Evolutionary conservation across 169 alveolate genomes (phyloP), one percentile per base, ranked within the genome.

Genomic region (Neospora caninum): DNA sequence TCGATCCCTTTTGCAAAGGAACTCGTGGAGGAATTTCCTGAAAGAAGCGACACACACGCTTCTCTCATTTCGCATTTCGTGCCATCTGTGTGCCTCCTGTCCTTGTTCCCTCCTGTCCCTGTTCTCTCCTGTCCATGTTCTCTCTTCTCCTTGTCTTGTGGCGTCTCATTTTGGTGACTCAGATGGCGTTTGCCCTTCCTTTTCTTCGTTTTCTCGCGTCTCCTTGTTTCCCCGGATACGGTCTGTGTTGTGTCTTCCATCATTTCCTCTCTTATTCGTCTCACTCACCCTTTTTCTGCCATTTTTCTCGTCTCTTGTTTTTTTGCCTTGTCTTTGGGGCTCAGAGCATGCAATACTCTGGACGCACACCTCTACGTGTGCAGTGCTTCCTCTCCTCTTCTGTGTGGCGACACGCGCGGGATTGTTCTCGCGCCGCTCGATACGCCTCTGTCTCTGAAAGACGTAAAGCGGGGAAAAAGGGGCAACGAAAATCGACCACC

Each of bases 401-500:
- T 73, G 43, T 73, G 84, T n/a, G 84, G 84, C 16, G 84, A 73
- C 43, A 34, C 49, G n/a, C 84, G 84, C 45, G 84, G 84, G 16
- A 73, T 73, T 31, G 45, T 73, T 18, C 84, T 73, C 45, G 84
- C 84, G 13, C 84, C 84, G 42, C n/a, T 73, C 45, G 42, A 73
- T 20, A n/a, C 43, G 41, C 49, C 84, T 36, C 84, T 73, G 43
- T 18, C 84, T 10, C 84, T 73, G 7, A 41, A n/a, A 9, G 84
- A 34, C 84, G 7, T 36, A 64, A 4, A 64, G 73, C 73, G 73
- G 20, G 73, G 31, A 64, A 64, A 13, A 49, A 49, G 13, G 13
- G 58, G 58, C 4, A 13, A 49, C 22, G 22, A 49, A 13, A 49
- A 13, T 13, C 58, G 58, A 49, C 4, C 22, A 49, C 4, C 4